Percentiles rank a stretch among this genome's conserved stretches.
These are phyloP conservation scores for Leucocoprinus leucothites DNA, from an alignment of 768 basidiomycete species.

Conservation along the genomic window DNA sequence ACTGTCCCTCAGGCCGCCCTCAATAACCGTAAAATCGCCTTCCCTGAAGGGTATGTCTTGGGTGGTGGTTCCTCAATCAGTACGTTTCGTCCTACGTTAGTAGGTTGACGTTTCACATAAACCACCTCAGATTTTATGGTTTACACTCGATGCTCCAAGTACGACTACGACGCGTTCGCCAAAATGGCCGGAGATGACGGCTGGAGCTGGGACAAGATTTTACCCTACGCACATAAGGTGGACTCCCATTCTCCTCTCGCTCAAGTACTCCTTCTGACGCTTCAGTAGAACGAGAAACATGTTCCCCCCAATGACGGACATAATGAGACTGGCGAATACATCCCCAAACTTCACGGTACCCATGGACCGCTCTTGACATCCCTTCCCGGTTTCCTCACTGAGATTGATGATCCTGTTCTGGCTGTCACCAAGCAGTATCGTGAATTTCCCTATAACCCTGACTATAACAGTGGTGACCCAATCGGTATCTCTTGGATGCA, in stretches of 20 bases:
- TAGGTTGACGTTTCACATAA: too few species aligned
- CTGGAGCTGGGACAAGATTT: slow-evolving; percentile 35
- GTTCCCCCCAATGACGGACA: background rate
- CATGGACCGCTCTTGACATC: slow-evolving; percentile 29
- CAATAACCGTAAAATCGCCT: slow-evolving; percentile 16
- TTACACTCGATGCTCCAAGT: slow-evolving; percentile 28
- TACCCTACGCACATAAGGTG: slow-evolving; percentile 30
- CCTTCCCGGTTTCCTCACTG: slow-evolving; percentile 25
- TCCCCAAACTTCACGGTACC: slow-evolving; percentile 34
- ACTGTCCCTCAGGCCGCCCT: slow-evolving; percentile 22
- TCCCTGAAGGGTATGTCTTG: slow-evolving; percentile 23
- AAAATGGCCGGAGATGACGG: slow-evolving; percentile 30
- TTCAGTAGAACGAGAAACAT: slow-evolving; percentile 34
- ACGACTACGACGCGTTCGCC: slow-evolving; percentile 35
- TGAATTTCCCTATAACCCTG: slow-evolving; percentile 33
- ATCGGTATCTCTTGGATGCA: slow-evolving; percentile 35
- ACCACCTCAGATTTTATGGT: background rate
- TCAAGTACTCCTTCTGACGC: background rate
- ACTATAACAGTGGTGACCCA: slow-evolving; percentile 30
- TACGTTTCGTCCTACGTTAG: slow-evolving; percentile 6
- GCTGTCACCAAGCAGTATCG: slow-evolving; percentile 30
- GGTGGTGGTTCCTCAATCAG: slow-evolving; percentile 27
- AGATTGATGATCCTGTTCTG: slow-evolving; percentile 32
- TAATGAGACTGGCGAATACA: slow-evolving; percentile 16
- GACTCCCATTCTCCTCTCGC: background rate